These are phyloP conservation scores for Fraxinus americana DNA, from an alignment of 257 asterid genomes.

Conservation along the genomic window DNA sequence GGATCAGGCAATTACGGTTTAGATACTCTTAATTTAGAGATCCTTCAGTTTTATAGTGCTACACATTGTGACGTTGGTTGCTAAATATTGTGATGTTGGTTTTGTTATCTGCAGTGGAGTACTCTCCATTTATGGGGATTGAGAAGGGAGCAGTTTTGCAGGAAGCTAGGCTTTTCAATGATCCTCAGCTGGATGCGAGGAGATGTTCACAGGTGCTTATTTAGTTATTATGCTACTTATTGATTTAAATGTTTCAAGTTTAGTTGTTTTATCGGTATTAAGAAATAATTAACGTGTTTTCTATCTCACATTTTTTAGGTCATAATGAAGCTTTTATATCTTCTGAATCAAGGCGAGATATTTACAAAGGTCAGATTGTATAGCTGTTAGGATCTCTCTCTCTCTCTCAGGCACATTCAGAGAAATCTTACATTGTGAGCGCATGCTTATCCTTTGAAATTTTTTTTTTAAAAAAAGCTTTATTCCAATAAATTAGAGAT, in stretches of 20 bases:
- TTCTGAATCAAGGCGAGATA: slow-evolving; percentile 92
- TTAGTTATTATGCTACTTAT: background rate
- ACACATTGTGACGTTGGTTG: background rate
- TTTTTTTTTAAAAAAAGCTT: background rate
- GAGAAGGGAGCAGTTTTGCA: background rate
- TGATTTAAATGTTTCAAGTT: background rate
- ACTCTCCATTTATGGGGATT: background rate
- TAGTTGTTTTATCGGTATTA: slow-evolving; percentile 2
- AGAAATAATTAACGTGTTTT: slow-evolving; percentile 18
- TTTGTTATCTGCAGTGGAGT: background rate
- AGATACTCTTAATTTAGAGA: background rate
- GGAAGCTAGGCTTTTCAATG: slow-evolving; percentile 1
- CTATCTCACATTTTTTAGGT: slow-evolving; percentile 53
- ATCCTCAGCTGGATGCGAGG: background rate
- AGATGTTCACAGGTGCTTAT: background rate
- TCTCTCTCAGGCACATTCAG: slow-evolving; percentile 4
- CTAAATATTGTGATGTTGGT: background rate
- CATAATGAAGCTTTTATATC: slow-evolving; percentile 93
- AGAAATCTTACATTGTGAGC: background rate
- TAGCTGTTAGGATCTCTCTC: slow-evolving; percentile 15
- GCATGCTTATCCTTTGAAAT: background rate
- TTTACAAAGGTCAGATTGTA: slow-evolving; percentile 74
- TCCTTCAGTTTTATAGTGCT: background rate
- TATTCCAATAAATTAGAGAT: background rate
- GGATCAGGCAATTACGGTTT: background rate